Percentiles rank a stretch among this genome's conserved stretches.
phyloP scores from a whole-genome alignment of 148 eudicot species.

The Polygonum aviculare region DNA sequence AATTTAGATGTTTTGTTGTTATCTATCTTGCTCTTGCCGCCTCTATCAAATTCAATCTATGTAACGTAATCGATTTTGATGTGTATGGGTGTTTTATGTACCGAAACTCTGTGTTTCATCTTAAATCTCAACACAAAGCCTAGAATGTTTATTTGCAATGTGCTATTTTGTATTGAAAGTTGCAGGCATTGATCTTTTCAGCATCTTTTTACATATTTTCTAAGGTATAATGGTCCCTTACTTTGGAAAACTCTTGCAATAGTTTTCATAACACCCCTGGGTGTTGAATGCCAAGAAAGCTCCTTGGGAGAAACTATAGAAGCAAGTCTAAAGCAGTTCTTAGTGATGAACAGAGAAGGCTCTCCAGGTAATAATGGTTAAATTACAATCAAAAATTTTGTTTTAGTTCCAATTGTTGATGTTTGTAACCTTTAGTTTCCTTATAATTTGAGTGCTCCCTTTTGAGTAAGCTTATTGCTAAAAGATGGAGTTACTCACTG shows the following conservation, averaged over 20 bases:
- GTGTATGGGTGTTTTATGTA: no score
- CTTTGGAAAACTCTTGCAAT: background rate
- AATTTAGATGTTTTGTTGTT: no score
- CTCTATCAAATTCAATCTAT: no score
- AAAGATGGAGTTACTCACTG: no score
- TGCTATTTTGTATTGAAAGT: no score
- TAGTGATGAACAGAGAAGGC: slow-evolving; percentile 88
- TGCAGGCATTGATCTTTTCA: background rate
- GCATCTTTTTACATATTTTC: background rate
- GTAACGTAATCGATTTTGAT: no score
- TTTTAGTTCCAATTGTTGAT: background rate
- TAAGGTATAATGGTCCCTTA: slow-evolving; percentile 11
- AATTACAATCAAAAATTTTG: background rate
- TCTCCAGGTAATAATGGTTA: slow-evolving; percentile 33
- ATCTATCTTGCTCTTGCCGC: no score
- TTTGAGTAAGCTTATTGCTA: no score
- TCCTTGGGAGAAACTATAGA: slow-evolving; percentile 73
- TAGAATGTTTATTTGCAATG: no score
- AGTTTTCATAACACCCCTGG: slow-evolving; percentile 71
- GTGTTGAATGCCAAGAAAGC: slow-evolving; percentile 62
- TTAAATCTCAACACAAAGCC: no score
- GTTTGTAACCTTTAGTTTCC: background rate
- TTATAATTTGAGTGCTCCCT: background rate
- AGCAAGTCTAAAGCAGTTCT: slow-evolving; percentile 76
- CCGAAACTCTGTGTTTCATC: no score